phyloP scores from a whole-genome alignment of 73 alveolate genomes.

The Symbiodinium natans region DNA sequence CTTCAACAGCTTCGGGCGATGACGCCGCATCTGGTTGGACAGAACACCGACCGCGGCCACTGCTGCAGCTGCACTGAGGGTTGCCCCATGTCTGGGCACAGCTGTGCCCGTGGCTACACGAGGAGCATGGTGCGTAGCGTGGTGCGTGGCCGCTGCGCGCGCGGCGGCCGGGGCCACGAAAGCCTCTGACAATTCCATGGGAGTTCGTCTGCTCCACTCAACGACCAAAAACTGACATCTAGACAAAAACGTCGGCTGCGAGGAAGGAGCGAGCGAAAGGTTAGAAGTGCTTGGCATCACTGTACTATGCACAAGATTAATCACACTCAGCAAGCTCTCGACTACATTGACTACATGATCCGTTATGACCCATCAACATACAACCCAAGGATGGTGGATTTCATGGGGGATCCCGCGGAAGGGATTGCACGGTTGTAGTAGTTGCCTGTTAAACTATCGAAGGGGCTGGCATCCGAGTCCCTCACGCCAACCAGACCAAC shows the following conservation, averaged over 20 bases:
- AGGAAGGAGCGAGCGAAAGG: too few relatives aligned
- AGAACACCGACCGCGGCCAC: slow-evolving; percentile 14
- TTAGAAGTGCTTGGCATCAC: too few relatives aligned
- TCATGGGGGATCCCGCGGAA: too few relatives aligned
- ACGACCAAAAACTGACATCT: neutral
- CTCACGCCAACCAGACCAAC: too few relatives aligned
- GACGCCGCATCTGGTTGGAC: neutral
- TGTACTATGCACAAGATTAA: too few relatives aligned
- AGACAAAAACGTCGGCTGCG: neutral
- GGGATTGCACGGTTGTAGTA: too few relatives aligned
- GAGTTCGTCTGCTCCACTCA: neutral
- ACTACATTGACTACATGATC: neutral
- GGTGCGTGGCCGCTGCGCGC: slow-evolving; percentile 2
- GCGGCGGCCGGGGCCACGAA: neutral
- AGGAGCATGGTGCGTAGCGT: neutral
- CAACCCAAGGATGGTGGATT: too few relatives aligned
- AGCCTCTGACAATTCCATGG: slow-evolving; percentile 22
- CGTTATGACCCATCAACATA: too few relatives aligned
- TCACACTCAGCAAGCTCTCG: too few relatives aligned
- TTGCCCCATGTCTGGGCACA: neutral
- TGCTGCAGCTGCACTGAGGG: neutral
- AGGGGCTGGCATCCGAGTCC: too few relatives aligned
- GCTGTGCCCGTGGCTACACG: neutral
- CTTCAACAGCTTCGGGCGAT: neutral
- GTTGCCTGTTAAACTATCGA: too few relatives aligned